A percentile compares a stretch with the other conserved stretches of the same genome.
phyloP scores from a whole-genome alignment of 208 protist species.

The Acanthamoeba culbertsoni region DNA sequence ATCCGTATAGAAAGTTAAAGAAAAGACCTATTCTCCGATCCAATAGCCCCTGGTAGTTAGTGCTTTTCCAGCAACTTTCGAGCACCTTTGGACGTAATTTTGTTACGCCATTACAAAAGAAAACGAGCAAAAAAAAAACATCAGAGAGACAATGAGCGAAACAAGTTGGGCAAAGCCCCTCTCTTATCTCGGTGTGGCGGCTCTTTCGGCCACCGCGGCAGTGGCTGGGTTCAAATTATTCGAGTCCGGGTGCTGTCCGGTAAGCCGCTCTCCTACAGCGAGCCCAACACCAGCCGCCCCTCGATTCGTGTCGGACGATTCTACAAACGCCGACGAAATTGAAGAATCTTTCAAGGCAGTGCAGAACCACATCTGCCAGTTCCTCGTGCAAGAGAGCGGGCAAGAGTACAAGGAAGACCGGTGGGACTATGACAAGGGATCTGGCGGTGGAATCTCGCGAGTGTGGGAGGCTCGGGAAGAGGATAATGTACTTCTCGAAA shows the following conservation, averaged over 20 bases:
- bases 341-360: constrained; percentile 46
- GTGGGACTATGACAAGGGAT: constrained; percentile 80
- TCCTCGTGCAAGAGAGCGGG: constrained; percentile 75
- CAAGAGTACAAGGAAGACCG: constrained; percentile 78
- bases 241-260: too few species aligned
- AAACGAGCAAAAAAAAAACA: too few species aligned
- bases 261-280: too few species aligned
- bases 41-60: too few species aligned
- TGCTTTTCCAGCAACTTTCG: too few species aligned
- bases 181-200: not conserved
- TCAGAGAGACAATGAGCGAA: not conserved
- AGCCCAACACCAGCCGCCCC: too few species aligned
- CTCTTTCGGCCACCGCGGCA: not conserved
- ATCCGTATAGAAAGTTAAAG: too few species aligned
- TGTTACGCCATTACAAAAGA: too few species aligned
- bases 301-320: not conserved
- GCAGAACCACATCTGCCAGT: constrained; percentile 77
- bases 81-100: too few species aligned
- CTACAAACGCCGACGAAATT: not conserved
- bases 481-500: constrained; percentile 81
- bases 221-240: not conserved
- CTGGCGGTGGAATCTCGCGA: constrained; percentile 82
- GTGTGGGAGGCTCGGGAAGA: constrained; percentile 71
- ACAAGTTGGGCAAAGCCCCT: not conserved
- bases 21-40: too few species aligned